Base-by-base conservation (phyloP, 805 yeast genomes). In the Peterozyma xylosa region DNA sequence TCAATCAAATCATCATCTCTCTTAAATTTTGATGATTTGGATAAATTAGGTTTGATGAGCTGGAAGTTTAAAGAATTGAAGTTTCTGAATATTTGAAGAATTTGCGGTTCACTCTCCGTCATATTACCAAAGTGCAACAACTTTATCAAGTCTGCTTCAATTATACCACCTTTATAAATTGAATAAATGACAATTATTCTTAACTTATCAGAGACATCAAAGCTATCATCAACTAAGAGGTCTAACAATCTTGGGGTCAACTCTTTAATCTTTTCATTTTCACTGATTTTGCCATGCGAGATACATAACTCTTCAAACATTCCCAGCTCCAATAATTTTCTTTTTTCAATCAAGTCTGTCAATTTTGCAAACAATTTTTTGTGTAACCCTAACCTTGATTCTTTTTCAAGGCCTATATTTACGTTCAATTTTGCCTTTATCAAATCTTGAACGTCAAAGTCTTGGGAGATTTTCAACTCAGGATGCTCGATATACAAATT, bases 291-390 rank as follows among this genome's bases (percentile, higher is more conserved):
- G 17, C 95, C 95, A 37, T 78, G 77, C 3, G 88, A 86, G 4
- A 84, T 77, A 50, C 89, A 71, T 15, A 81, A 76, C 63, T 90
- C 96, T 62, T 93, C 98, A 46, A 89, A 72, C 50, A 86, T 93
- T 1, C 96, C 87, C 15, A 86, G 69, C 47, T 78, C 87, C 9
- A 83, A 79, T 50, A 88, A 63, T 49, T 75, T 71, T 48, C 79
- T 68, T 29, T 68, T 70, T 41, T 80, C 75, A 57, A 82, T 80
- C 13, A 72, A 62, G 27, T 70, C 72, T 61, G 86, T 67, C 56
- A 90, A 79, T 54, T 78, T 80, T 50, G 82, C 86, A 37, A 80
- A 74, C 41, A 82, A 60, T 3, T 76, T 73, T 53, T 76, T 76
- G 56, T 82, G 89, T 40, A 79, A 58, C 16, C 78, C 71, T 34